phyloP scores from a whole-genome alignment of 352 stramenopile species.

The Paralagenidium karlingii region DNA sequence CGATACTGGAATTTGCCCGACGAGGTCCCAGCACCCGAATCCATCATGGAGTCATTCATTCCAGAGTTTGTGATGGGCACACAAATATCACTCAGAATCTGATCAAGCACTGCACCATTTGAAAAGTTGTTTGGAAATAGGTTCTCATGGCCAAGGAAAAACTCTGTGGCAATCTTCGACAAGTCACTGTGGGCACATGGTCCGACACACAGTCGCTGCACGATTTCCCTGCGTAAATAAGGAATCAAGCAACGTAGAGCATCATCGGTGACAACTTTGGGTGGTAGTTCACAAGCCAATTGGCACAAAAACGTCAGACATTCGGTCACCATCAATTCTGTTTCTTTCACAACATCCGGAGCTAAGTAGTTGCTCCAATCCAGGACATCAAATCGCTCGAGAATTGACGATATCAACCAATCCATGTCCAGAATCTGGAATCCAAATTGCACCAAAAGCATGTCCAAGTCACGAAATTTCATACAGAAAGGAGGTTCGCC shows the following conservation, averaged over 20 bases:
- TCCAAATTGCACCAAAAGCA: constrained; percentile 68
- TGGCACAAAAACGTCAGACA: constrained; percentile 67
- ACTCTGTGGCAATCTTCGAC: constrained; percentile 76
- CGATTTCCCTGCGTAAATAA: constrained; percentile 62
- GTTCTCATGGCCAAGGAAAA: constrained; percentile 65
- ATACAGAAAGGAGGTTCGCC: constrained; percentile 78
- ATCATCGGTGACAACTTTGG: constrained; percentile 23
- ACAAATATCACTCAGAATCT: constrained; percentile 71
- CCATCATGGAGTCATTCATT: constrained; percentile 12
- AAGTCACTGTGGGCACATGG: constrained; percentile 74
- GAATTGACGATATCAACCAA: constrained; percentile 63
- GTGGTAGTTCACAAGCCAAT: constrained; percentile 61
- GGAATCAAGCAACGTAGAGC: constrained; percentile 44
- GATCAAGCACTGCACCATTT: constrained; percentile 43
- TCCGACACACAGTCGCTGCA: constrained; percentile 69
- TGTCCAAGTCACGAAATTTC: constrained; percentile 69
- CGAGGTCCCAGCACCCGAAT: neutral
- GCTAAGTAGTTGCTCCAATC: constrained; percentile 33
- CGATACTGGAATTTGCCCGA: constrained; percentile 66
- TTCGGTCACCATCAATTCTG: constrained; percentile 69
- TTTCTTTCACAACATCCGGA: constrained; percentile 14
- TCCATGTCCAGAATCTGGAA: constrained; percentile 62
- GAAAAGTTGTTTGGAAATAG: constrained; percentile 64
- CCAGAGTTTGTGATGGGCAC: constrained; percentile 12
- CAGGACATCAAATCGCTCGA: constrained; percentile 50